These are phyloP conservation scores for Rhodotorula paludigena DNA, from an alignment of 768 basidiomycete genomes.

Conservation along the genomic window DNA sequence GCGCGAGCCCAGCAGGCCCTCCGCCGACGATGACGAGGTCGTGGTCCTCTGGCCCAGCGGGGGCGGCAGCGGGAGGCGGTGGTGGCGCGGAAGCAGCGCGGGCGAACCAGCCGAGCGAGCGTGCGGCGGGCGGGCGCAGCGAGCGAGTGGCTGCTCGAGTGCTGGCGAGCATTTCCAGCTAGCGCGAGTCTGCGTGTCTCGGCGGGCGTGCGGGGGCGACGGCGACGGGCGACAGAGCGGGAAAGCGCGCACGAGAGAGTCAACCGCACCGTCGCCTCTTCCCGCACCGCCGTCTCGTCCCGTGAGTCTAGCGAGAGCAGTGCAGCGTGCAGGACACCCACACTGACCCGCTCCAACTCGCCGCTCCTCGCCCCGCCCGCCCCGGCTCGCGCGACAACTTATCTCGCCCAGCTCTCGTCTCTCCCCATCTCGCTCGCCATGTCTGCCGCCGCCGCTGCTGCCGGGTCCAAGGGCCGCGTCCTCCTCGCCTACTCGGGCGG, in stretches of 20 bases:
- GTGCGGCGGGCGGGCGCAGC: too few relatives aligned
- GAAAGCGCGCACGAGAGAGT: too few relatives aligned
- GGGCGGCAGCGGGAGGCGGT: background rate
- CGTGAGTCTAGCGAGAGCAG: too few relatives aligned
- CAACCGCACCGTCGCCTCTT: too few relatives aligned
- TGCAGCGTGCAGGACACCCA: too few relatives aligned
- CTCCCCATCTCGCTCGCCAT: background rate
- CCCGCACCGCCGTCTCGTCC: too few relatives aligned
- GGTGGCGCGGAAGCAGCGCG: background rate
- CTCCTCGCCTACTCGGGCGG: constrained; percentile 97
- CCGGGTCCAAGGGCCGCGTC: constrained; percentile 52
- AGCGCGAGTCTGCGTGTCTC: too few relatives aligned
- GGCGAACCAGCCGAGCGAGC: constrained; percentile 7
- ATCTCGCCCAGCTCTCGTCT: background rate
- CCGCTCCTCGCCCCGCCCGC: background rate
- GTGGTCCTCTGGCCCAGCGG: constrained; percentile 47
- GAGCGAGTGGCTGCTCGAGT: background rate
- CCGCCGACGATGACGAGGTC: constrained; percentile 94
- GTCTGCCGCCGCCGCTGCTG: constrained; percentile 22
- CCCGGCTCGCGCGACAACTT: too few relatives aligned
- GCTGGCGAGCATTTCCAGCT: background rate
- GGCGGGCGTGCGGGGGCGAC: too few relatives aligned
- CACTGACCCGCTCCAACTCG: background rate
- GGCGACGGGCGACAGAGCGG: too few relatives aligned
- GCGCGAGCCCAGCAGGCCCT: constrained; percentile 81